Evolutionary conservation across 2,329 filamentous ascomycete species (phyloP), one percentile per base, ranked within the genome.

Genomic region (Beauveria brongniartii): DNA sequence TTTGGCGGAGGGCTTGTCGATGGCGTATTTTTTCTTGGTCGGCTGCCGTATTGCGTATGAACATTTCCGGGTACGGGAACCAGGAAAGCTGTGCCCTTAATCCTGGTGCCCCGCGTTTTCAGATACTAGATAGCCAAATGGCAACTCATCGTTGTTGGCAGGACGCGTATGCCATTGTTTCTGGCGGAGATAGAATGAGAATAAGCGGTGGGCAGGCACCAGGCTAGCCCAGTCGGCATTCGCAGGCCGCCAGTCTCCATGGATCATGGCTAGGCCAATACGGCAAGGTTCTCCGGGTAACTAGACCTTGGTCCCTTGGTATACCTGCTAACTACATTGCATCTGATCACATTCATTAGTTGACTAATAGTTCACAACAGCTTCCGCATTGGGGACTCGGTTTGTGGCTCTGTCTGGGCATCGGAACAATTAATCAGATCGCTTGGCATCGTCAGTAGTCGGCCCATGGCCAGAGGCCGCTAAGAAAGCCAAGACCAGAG

Each of bases 151-250:
- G 16, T 20, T 50, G 44, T 51, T 41, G 34, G 46, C 9, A 50
- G 30, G 46, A 37, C 34, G 34, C 34, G 34, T 37, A 37, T 37
- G 18, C 10, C 30, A 24, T 50, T 51, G 55, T 40, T 30, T 34
- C 22, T 22, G 22, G 46, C 46, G 46, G 55, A 58, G 46, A 58
- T 48, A 40, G 43, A 34, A n/a, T 56, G 55, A 56, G 54, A 56
- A 56, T 56, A 47, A 46, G 41, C 54, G 41, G 41, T 56, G 54
- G 41, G 26, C 26, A 56, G 40, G 18, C 53, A 22, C 34, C 34
- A 47, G 40, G 14, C 30, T 34, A 34, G 30, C 30, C 10, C 18
- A 24, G 34, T 10, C 54, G 54, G 41, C 28, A 22, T 47, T 56
- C 53, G 54, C 54, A n/a, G 51, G 34, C 20, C 8, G 14, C 5